These are phyloP conservation scores for Conticribra guillardii DNA, from an alignment of 108 stramenopile species.

Conservation along the genomic window DNA sequence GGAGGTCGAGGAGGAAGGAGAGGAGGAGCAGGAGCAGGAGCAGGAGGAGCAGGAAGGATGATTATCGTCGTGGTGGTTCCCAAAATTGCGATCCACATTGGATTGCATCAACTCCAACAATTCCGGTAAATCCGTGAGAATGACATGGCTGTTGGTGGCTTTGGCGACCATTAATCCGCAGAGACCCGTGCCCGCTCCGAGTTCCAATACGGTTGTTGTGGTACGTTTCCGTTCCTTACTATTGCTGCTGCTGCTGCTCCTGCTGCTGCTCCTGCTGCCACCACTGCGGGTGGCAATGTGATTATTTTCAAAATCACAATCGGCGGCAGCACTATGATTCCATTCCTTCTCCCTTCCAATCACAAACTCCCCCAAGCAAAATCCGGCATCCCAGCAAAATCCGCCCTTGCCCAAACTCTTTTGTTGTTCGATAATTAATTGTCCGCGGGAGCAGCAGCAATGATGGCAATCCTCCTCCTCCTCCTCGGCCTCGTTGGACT, in stretches of 20 bases:
- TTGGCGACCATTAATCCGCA: conserved; percentile 70
- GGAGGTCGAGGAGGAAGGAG: too few relatives aligned
- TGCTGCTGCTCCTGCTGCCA: too few relatives aligned
- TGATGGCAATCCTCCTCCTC: not conserved
- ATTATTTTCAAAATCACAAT: not conserved
- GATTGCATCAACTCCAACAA: conserved; percentile 60
- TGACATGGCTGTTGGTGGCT: conserved; percentile 47
- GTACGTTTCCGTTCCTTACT: too few relatives aligned
- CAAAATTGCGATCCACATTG: conserved; percentile 58
- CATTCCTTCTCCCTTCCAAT: conserved; percentile 44
- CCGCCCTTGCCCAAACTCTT: conserved; percentile 81
- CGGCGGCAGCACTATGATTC: conserved; percentile 3
- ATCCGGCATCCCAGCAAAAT: conserved; percentile 83
- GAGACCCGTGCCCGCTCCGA: conserved; percentile 86
- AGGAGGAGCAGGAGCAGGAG: not conserved
- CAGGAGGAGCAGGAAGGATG: not conserved
- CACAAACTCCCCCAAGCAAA: conserved; percentile 76
- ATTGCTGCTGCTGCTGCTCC: too few relatives aligned
- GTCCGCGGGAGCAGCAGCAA: not conserved
- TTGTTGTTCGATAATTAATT: conserved; percentile 72
- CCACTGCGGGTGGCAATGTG: too few relatives aligned
- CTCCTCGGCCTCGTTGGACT: not conserved
- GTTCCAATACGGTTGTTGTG: conserved; percentile 57
- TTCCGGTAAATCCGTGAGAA: conserved; percentile 73
- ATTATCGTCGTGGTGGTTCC: too few relatives aligned